Evolutionary conservation across 805 yeast species (phyloP).

Genomic region (Yamadazyma scolyti): DNA sequence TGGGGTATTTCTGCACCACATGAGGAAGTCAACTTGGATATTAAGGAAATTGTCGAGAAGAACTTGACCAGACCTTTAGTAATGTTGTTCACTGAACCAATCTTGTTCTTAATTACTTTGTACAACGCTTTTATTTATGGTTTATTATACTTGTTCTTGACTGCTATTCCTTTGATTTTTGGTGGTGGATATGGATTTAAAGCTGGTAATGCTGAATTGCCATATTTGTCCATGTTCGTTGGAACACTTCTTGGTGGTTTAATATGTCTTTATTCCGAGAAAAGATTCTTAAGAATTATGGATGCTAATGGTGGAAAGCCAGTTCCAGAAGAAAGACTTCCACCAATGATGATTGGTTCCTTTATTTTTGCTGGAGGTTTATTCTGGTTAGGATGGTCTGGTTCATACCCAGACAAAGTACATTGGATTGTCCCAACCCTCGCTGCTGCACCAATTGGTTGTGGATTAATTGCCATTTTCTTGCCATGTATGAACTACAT

Average conservation of each 20-base stretch:
- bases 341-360: conserved; percentile 73
- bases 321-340: conserved; percentile 77
- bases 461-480: conserved; percentile 54
- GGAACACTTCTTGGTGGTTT: conserved; percentile 63
- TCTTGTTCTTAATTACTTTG: conserved; percentile 39
- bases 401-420: conserved; percentile 63
- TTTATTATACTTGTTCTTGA: conserved; percentile 41
- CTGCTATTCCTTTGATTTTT: conserved; percentile 46
- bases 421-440: conserved; percentile 72
- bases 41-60: conserved; percentile 32
- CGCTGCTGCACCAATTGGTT: conserved; percentile 39
- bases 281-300: conserved; percentile 45
- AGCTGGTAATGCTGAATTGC: conserved; percentile 68
- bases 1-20: conserved; percentile 39
- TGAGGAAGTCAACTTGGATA: conserved; percentile 26
- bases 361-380: conserved; percentile 72
- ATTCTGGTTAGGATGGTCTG: conserved; percentile 88
- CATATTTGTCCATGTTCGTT: conserved; percentile 71
- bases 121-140: conserved; percentile 51
- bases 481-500: conserved; percentile 58
- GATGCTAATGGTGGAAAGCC: conserved; percentile 51
- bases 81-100: conserved; percentile 40
- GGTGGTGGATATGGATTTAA: conserved; percentile 52
- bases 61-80: conserved; percentile 34
- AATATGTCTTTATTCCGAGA: conserved; percentile 53